phyloP scores from a whole-genome alignment of 148 eudicot genomes.

The Rhododendron henanense region DNA sequence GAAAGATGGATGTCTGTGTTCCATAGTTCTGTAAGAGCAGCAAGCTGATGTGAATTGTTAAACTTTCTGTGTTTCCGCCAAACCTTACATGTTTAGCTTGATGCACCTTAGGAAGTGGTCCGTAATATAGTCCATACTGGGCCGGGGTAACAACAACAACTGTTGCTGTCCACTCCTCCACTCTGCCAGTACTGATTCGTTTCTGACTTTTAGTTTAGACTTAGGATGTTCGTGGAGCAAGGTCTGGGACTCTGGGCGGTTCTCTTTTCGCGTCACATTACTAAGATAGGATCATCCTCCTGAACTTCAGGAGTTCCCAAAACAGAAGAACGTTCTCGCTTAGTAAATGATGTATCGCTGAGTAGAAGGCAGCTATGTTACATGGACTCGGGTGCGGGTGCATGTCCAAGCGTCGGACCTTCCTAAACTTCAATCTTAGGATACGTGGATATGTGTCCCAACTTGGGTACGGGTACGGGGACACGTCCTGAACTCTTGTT shows the following conservation, averaged over 20 bases:
- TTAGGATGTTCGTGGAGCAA: background rate
- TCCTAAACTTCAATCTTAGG: no score
- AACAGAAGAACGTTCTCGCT: background rate
- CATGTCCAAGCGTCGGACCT: no score
- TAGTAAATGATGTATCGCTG: background rate
- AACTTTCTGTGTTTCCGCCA: background rate
- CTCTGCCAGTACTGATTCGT: background rate
- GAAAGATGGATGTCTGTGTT: background rate
- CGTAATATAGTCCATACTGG: background rate
- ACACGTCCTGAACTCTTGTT: no score
- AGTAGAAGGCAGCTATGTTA: background rate
- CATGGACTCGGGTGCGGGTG: no score
- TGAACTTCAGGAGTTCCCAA: background rate
- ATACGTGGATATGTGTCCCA: no score
- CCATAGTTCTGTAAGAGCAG: background rate
- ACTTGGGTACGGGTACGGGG: no score
- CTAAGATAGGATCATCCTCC: background rate
- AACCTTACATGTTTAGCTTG: background rate
- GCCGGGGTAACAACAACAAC: background rate
- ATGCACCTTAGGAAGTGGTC: background rate
- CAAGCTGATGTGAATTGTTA: background rate
- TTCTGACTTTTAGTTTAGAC: background rate
- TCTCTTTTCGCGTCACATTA: background rate
- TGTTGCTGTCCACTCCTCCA: background rate
- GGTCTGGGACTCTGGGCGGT: background rate